Percentiles rank a stretch among this genome's conserved stretches.
Evolutionary conservation across 805 yeast genomes (phyloP).

Genomic region (Monosporozyma solicola): DNA sequence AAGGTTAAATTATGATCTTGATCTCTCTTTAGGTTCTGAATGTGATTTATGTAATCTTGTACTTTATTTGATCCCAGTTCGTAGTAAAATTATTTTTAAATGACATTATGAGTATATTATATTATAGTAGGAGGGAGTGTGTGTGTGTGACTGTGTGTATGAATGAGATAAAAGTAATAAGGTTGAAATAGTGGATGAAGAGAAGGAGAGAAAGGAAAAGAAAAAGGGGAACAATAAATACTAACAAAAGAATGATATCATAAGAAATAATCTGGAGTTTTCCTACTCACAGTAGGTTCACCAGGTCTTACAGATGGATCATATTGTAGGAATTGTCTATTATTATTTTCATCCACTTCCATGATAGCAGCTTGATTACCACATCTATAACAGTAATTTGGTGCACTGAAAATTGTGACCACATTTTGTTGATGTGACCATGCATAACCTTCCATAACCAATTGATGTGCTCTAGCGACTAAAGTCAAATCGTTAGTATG

Average conservation of each 20-base stretch:
- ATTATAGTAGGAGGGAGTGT: neutral
- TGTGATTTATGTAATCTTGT: neutral
- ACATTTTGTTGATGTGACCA: conserved; percentile 94
- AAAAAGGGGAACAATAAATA: too few relatives aligned
- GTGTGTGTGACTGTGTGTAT: neutral
- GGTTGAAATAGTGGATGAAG: neutral
- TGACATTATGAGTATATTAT: neutral
- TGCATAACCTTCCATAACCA: conserved; percentile 94
- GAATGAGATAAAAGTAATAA: neutral
- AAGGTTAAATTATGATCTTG: too few relatives aligned
- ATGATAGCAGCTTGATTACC: conserved; percentile 97
- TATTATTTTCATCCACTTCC: conserved; percentile 94
- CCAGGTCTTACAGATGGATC: conserved; percentile 97
- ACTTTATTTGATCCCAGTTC: neutral
- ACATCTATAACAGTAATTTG: conserved; percentile 94
- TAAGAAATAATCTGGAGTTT: conserved; percentile 94
- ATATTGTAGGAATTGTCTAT: conserved; percentile 86
- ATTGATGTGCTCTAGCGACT: conserved; percentile 91
- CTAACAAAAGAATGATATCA: conserved; percentile 26
- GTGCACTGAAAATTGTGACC: conserved; percentile 91
- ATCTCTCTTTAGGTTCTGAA: neutral
- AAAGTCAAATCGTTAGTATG: conserved; percentile 78
- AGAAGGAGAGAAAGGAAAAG: too few relatives aligned
- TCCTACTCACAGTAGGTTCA: conserved; percentile 93
- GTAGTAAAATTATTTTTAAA: neutral